A percentile compares a stretch with the other conserved stretches of the same genome.
Evolutionary conservation across 192 early-diverging fungal genomes (phyloP).

Genomic region (Coemansia sp.): DNA sequence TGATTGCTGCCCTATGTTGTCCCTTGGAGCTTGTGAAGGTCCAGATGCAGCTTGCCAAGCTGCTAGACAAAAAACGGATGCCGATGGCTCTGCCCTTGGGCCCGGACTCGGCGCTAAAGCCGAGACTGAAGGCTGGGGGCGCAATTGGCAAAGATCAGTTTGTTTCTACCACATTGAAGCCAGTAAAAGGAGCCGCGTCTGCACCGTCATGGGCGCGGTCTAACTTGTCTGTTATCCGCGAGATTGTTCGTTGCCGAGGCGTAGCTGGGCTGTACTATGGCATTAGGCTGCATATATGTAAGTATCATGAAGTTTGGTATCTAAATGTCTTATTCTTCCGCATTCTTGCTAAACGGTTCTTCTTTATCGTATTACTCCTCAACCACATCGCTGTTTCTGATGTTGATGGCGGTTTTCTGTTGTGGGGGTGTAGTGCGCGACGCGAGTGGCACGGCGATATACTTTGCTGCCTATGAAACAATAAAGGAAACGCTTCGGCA

Average conservation of each 20-base stretch:
- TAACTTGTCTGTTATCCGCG: slow-evolving; percentile 41
- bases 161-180: not conserved
- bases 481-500: slow-evolving; percentile 51
- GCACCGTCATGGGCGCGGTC: slow-evolving; percentile 38
- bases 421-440: slow-evolving; percentile 53
- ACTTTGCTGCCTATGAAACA: slow-evolving; percentile 74
- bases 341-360: not conserved
- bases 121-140: slow-evolving; percentile 1
- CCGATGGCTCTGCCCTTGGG: not conserved
- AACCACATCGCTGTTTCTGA: too few relatives aligned
- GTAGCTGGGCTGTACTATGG: slow-evolving; percentile 45
- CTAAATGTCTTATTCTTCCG: not conserved
- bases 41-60: slow-evolving; percentile 68
- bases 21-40: slow-evolving; percentile 80
- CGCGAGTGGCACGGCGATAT: slow-evolving; percentile 68
- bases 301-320: slow-evolving; percentile 1
- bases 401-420: not conserved
- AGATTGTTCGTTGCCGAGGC: slow-evolving; percentile 44
- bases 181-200: not conserved
- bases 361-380: too few relatives aligned
- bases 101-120: not conserved
- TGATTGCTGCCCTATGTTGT: slow-evolving; percentile 70
- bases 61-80: slow-evolving; percentile 50
- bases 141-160: not conserved
- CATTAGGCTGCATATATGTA: slow-evolving; percentile 48